Percentiles rank a stretch among this genome's conserved stretches.
Conservation (phyloP, 257 asterid genomes). For the Lycium ferocissimum region DNA sequence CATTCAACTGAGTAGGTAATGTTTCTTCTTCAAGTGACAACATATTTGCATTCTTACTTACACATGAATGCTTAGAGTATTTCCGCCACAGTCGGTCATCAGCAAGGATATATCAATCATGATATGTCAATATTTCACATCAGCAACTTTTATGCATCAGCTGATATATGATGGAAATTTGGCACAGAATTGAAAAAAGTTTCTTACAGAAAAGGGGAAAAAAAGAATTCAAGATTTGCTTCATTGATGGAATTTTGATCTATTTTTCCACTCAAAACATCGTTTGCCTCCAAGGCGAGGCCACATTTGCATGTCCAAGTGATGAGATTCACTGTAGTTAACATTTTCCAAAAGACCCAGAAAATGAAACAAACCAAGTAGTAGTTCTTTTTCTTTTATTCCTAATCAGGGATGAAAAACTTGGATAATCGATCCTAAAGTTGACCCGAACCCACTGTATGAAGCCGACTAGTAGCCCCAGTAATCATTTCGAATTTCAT, state of each 20-base stretch:
- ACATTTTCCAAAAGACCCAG: slow-evolving; percentile 39
- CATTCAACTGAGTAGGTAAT: too few relatives aligned
- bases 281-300: slow-evolving; percentile 29
- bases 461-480: slow-evolving; percentile 48
- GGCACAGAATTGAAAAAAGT: background rate
- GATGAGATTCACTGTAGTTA: slow-evolving; percentile 31
- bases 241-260: background rate
- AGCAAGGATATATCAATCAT: background rate
- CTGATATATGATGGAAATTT: background rate
- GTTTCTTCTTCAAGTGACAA: background rate
- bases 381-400: slow-evolving; percentile 48
- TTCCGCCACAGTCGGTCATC: background rate
- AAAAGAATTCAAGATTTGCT: background rate
- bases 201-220: background rate
- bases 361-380: slow-evolving; percentile 36
- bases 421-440: slow-evolving; percentile 37
- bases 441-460: background rate
- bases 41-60: background rate
- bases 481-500: slow-evolving; percentile 54
- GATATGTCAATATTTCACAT: background rate
- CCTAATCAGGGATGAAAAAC: slow-evolving; percentile 46
- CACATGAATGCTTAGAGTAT: background rate
- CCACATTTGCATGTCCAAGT: slow-evolving; percentile 26
- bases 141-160: background rate
- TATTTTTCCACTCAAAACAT: slow-evolving; percentile 9